Conservation (phyloP, 495 filamentous ascomycete genomes). For the Xeromyces bisporus region DNA sequence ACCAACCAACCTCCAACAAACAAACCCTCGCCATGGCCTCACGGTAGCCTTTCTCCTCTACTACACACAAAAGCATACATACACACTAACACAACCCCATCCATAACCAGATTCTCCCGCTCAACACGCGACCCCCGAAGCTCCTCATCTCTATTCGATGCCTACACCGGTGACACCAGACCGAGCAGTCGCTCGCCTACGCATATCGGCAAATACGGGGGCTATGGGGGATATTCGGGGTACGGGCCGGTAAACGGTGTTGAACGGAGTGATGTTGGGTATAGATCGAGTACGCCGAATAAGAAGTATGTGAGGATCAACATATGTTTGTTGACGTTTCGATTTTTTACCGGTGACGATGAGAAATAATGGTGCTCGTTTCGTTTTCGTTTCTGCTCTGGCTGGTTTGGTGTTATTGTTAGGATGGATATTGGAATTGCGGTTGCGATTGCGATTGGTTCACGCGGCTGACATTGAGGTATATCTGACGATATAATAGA, state of each 20-base stretch:
- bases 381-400: too few species aligned
- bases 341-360: background rate
- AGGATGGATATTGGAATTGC: background rate
- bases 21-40: slow-evolving; percentile 18
- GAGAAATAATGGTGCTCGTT: slow-evolving; percentile 1
- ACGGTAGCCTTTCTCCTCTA: slow-evolving; percentile 9
- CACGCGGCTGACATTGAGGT: too few species aligned
- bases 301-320: slow-evolving; percentile 41
- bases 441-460: too few species aligned
- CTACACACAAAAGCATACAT: too few species aligned
- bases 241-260: slow-evolving; percentile 21
- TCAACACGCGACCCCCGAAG: slow-evolving; percentile 63
- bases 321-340: background rate
- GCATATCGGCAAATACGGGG: slow-evolving; percentile 35
- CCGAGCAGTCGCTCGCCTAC: slow-evolving; percentile 35
- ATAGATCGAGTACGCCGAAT: slow-evolving; percentile 66
- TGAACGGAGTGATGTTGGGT: slow-evolving; percentile 18
- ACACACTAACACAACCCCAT: too few species aligned
- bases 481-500: slow-evolving; percentile 34
- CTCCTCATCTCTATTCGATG: slow-evolving; percentile 70
- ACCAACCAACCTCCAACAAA: too few species aligned
- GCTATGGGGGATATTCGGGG: slow-evolving; percentile 38
- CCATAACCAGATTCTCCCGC: slow-evolving; percentile 44
- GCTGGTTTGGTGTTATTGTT: background rate
- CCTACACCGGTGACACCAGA: slow-evolving; percentile 49